phyloP scores from a whole-genome alignment of 176 grass and related monocot genomes.

The Otatea glauca region DNA sequence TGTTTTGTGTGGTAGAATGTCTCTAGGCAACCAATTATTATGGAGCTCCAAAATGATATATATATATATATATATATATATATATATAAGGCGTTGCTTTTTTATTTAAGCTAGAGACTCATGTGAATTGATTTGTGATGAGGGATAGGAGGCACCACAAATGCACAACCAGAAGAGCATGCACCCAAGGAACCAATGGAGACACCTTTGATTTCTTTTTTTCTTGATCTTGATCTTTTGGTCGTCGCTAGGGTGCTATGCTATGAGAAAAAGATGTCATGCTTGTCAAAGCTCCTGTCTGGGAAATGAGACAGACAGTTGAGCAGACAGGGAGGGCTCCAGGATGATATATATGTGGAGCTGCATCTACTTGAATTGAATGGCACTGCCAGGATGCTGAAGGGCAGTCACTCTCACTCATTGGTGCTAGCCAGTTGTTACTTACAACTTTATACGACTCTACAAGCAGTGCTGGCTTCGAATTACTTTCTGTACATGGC shows the following conservation, averaged over 20 bases:
- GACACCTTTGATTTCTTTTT: neutral
- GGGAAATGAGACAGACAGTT: constrained; percentile 26
- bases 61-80: no score
- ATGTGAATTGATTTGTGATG: constrained; percentile 3
- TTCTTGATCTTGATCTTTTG: constrained; percentile 4
- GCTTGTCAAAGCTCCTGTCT: constrained; percentile 29
- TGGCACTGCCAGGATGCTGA: neutral
- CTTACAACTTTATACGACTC: neutral
- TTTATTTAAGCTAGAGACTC: constrained; percentile 1
- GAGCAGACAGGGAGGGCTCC: constrained; percentile 29
- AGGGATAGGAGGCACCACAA: constrained; percentile 22
- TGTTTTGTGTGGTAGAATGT: constrained; percentile 39
- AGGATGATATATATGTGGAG: constrained; percentile 7
- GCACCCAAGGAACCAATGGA: constrained; percentile 15
- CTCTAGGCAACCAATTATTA: constrained; percentile 35
- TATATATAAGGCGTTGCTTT: neutral
- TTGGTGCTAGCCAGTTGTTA: neutral
- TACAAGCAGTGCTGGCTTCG: neutral
- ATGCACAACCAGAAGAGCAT: neutral
- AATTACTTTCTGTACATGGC: neutral
- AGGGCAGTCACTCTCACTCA: neutral
- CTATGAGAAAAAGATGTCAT: neutral
- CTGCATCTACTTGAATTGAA: constrained; percentile 27
- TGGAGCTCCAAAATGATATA: constrained; percentile 36
- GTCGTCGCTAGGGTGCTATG: constrained; percentile 43